Percentiles rank a stretch among this genome's conserved stretches.
Conservation (phyloP, 306 rosid species). For the Styphnolobium japonicum region DNA sequence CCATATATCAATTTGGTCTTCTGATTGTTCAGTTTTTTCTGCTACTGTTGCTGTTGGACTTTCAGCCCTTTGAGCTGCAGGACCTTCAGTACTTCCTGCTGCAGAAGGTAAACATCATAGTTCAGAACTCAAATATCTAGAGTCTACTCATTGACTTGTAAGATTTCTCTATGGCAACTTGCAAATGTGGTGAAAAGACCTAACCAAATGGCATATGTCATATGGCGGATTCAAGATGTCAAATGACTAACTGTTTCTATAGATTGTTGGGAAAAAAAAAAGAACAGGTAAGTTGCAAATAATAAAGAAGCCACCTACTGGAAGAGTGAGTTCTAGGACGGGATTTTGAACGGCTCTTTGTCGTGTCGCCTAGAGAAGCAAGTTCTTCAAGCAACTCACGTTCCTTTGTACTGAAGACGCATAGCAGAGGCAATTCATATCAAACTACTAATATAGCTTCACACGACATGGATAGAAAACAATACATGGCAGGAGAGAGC, state of each 20-base stretch:
- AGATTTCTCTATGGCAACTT: conserved; percentile 3
- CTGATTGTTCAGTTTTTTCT: conserved; percentile 49
- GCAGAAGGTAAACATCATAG: conserved; percentile 36
- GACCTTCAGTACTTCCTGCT: conserved; percentile 55
- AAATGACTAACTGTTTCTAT: not conserved
- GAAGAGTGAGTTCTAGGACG: conserved; percentile 57
- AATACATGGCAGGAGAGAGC: not conserved
- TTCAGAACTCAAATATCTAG: conserved; percentile 26
- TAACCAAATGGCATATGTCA: not conserved
- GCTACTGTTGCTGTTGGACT: conserved; percentile 43
- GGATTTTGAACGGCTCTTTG: conserved; percentile 52
- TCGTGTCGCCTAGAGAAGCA: conserved; percentile 50
- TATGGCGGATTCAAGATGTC: conserved; percentile 1
- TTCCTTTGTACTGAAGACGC: conserved; percentile 60
- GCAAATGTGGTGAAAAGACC: conserved; percentile 13
- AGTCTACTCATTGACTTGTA: not conserved
- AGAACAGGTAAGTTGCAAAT: conserved; percentile 3
- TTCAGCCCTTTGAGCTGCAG: conserved; percentile 46
- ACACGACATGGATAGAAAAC: conserved; percentile 6
- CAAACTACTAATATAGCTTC: conserved; percentile 10
- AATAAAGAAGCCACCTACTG: conserved; percentile 45
- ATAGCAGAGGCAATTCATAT: conserved; percentile 18
- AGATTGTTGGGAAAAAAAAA: not conserved
- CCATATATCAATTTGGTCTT: conserved; percentile 64
- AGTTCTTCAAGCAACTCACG: conserved; percentile 89